phyloP scores from a whole-genome alignment of 2,329 filamentous ascomycete genomes.

The Fusarium graminum region DNA sequence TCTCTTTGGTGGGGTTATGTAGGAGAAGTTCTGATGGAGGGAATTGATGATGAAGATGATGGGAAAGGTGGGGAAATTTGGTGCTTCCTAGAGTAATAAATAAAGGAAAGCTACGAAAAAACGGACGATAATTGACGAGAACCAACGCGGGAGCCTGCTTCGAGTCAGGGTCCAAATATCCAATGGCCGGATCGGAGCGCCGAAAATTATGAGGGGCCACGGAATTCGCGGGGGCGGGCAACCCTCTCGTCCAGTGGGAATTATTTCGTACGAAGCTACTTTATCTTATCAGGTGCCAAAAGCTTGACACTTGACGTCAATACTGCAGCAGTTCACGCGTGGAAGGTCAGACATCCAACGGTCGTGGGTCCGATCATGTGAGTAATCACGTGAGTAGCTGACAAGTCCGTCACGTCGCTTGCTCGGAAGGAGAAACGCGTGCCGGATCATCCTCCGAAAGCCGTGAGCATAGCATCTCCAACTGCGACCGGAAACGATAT shows the following conservation, averaged over 20 bases:
- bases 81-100: constrained; percentile 12
- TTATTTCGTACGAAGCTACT: constrained; percentile 9
- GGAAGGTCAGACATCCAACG: constrained; percentile 2
- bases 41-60: background rate
- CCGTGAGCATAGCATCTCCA: constrained; percentile 11
- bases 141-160: constrained; percentile 15
- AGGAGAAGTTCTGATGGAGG: background rate
- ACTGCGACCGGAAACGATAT: constrained; percentile 21
- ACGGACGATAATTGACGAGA: constrained; percentile 10
- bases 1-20: background rate
- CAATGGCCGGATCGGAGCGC: constrained; percentile 44
- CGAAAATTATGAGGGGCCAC: constrained; percentile 45
- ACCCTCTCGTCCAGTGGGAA: constrained; percentile 5
- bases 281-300: constrained; percentile 37
- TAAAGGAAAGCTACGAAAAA: constrained; percentile 4
- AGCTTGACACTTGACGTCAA: constrained; percentile 36
- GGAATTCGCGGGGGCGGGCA: constrained; percentile 29
- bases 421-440: constrained; percentile 31
- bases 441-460: constrained; percentile 36
- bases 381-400: background rate
- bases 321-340: constrained; percentile 1
- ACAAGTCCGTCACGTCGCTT: constrained; percentile 20
- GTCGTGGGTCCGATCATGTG: constrained; percentile 37
- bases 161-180: constrained; percentile 40
- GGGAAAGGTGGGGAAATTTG: background rate